A percentile compares a stretch with the other conserved stretches of the same genome.
These are phyloP conservation scores for Crithidia bombi DNA, from an alignment of 208 protist species.

Conservation along the genomic window DNA sequence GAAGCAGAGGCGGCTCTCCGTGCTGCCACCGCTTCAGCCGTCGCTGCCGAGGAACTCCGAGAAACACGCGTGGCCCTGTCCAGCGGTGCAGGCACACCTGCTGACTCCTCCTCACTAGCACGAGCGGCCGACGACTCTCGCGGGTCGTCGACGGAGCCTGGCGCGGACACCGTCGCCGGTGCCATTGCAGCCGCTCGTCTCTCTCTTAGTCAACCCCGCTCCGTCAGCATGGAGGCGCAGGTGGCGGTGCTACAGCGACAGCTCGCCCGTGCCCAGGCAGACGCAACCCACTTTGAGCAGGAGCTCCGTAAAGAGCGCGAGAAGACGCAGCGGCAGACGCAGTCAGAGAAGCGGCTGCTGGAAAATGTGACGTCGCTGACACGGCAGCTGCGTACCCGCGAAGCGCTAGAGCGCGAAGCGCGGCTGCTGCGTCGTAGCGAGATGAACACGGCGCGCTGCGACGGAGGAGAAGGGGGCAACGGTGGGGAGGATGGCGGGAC, in stretches of 20 bases:
- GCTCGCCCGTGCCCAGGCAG: slow-evolving; percentile 18
- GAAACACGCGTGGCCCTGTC: neutral
- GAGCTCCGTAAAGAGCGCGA: slow-evolving; percentile 44
- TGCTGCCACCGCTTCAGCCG: neutral
- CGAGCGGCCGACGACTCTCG: neutral
- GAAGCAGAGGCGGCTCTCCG: no score
- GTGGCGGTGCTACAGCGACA: slow-evolving; percentile 13
- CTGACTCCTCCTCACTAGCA: slow-evolving; percentile 5
- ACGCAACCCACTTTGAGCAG: slow-evolving; percentile 32
- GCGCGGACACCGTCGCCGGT: neutral
- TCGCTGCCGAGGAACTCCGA: neutral
- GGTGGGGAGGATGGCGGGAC: slow-evolving; percentile 2
- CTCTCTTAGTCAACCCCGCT: slow-evolving; percentile 6
- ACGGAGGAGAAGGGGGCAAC: slow-evolving; percentile 4
- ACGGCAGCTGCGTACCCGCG: slow-evolving; percentile 43
- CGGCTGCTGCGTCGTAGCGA: slow-evolving; percentile 37
- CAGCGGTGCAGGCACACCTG: neutral
- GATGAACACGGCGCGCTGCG: slow-evolving; percentile 13
- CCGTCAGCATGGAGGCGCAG: slow-evolving; percentile 19
- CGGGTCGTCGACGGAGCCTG: neutral
- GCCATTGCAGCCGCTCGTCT: neutral
- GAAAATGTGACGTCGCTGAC: slow-evolving; percentile 47
- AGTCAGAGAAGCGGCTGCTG: slow-evolving; percentile 49
- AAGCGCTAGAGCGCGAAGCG: slow-evolving; percentile 38
- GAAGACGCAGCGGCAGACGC: slow-evolving; percentile 35